Percentiles rank a stretch among this genome's conserved stretches.
Evolutionary conservation across 306 rosid species (phyloP).

Genomic region (Boehmeria nivea): DNA sequence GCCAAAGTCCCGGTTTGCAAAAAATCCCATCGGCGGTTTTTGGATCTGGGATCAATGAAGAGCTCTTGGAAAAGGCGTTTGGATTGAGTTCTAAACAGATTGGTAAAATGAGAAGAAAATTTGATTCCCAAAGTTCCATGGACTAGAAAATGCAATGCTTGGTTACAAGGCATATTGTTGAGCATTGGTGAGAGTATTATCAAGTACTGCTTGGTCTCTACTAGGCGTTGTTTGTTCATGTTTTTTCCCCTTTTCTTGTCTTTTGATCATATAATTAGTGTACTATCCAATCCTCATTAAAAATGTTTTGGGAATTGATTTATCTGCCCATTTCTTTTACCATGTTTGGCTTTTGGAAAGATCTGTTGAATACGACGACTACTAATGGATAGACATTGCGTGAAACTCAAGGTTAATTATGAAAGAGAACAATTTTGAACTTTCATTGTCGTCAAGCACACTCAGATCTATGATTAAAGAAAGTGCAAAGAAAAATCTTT

Average conservation of each 20-base stretch:
- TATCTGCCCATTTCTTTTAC: no score
- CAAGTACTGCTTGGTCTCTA: not conserved
- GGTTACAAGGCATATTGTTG: slow-evolving; percentile 12
- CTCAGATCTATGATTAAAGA: no score
- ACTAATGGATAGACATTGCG: not conserved
- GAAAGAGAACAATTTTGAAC: not conserved
- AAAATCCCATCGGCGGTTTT: slow-evolving; percentile 73
- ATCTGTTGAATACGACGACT: no score
- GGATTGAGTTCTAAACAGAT: slow-evolving; percentile 76
- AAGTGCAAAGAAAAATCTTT: not conserved
- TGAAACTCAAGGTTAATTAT: not conserved
- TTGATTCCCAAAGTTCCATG: slow-evolving; percentile 40
- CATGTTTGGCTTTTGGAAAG: no score
- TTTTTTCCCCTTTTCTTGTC: no score
- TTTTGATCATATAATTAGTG: no score
- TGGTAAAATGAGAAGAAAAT: slow-evolving; percentile 59
- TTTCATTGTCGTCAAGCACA: not conserved
- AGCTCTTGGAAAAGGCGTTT: slow-evolving; percentile 78
- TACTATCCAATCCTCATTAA: no score
- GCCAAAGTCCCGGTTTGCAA: slow-evolving; percentile 80
- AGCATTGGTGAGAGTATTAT: not conserved
- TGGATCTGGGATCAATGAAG: slow-evolving; percentile 72
- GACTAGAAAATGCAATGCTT: slow-evolving; percentile 21
- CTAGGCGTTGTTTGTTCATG: no score
- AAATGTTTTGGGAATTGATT: no score